Conservation (phyloP, 352 stramenopile genomes). For the Lagenidium sp. region DNA sequence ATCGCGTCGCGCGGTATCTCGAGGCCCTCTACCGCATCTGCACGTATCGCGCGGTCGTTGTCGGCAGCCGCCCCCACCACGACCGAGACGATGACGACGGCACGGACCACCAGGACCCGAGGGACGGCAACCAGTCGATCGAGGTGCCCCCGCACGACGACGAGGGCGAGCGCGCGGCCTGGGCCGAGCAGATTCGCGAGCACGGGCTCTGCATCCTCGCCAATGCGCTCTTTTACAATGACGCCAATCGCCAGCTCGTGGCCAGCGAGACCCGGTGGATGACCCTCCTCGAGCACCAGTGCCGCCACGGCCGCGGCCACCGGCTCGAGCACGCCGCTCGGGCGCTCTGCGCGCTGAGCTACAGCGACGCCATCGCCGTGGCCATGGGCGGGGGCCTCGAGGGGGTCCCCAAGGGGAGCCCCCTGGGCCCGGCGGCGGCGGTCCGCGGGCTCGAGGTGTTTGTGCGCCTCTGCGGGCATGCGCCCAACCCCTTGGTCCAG, state of each 20-base stretch:
- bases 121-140: background rate
- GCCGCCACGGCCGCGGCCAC: slow-evolving; percentile 16
- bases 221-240: slow-evolving; percentile 87
- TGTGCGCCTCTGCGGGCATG: slow-evolving; percentile 27
- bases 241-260: slow-evolving; percentile 75
- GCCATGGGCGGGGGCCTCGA: slow-evolving; percentile 25
- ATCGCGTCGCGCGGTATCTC: slow-evolving; percentile 71
- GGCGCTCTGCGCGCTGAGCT: slow-evolving; percentile 72
- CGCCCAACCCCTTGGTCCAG: slow-evolving; percentile 28
- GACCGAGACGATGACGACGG: too few relatives aligned
- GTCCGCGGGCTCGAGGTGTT: slow-evolving; percentile 38
- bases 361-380: slow-evolving; percentile 70
- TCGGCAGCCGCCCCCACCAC: too few relatives aligned
- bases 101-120: slow-evolving; percentile 18
- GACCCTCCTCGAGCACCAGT: slow-evolving; percentile 42
- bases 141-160: too few relatives aligned
- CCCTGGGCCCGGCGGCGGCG: background rate
- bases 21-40: slow-evolving; percentile 49
- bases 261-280: slow-evolving; percentile 45
- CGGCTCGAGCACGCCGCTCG: slow-evolving; percentile 63
- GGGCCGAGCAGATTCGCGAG: slow-evolving; percentile 38
- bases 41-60: slow-evolving; percentile 4
- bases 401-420: slow-evolving; percentile 2
- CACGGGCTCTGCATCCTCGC: slow-evolving; percentile 66
- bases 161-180: slow-evolving; percentile 1